These are phyloP conservation scores for Hypoxylon sp. DNA, from an alignment of 2,329 filamentous ascomycete genomes.

Conservation along the genomic window DNA sequence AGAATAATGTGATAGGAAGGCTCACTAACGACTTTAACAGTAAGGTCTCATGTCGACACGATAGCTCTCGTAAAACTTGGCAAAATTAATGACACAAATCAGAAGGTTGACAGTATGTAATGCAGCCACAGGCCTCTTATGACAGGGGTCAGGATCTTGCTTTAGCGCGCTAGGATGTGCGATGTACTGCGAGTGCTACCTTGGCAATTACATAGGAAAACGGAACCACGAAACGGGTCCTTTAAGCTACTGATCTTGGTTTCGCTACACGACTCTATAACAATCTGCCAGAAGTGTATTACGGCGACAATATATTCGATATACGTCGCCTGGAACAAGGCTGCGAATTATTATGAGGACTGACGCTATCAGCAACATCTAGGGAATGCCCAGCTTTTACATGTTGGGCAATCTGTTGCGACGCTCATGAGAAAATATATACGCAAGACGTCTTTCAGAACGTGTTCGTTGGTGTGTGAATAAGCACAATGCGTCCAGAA, in stretches of 20 bases:
- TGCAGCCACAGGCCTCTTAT: slow-evolving; percentile 26
- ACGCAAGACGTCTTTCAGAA: neutral
- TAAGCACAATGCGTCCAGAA: no score
- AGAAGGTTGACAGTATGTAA: slow-evolving; percentile 33
- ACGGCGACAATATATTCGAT: neutral
- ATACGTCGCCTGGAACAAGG: no score
- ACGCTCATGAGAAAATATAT: no score
- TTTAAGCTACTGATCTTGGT: neutral
- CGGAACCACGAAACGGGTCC: slow-evolving; percentile 4
- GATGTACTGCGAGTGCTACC: slow-evolving; percentile 33
- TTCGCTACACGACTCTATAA: neutral
- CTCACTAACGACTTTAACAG: no score
- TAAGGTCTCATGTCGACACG: neutral
- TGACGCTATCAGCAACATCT: no score
- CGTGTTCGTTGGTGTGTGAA: neutral
- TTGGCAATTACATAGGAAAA: slow-evolving; percentile 12
- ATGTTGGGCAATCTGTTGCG: neutral
- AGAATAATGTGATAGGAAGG: no score
- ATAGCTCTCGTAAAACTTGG: neutral
- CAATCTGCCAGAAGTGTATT: neutral
- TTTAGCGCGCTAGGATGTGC: slow-evolving; percentile 32
- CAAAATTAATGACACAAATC: neutral
- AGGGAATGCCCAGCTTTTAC: no score
- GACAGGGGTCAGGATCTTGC: slow-evolving; percentile 23
- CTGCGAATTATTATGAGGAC: no score